Evolutionary conservation across 2,329 filamentous ascomycete genomes (phyloP).

Genomic region (Monosporascus cannonballus): DNA sequence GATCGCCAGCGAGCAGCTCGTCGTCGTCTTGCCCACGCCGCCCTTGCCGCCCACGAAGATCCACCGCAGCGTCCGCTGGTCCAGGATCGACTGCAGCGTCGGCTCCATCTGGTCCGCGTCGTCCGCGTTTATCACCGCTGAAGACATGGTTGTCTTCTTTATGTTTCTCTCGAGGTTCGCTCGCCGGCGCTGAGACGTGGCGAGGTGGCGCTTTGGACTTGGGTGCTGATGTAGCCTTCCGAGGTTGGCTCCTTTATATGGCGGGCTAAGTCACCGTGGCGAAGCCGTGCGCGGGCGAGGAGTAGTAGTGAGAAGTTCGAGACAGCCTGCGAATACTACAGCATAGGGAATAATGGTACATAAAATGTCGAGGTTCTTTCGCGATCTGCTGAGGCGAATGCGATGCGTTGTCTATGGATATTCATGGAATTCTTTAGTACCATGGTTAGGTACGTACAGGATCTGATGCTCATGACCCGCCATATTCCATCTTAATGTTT

Average conservation of each 20-base stretch:
- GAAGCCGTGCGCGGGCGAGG: no score
- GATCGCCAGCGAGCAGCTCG: slow-evolving; percentile 95
- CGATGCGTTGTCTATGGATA: not conserved
- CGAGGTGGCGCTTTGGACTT: no score
- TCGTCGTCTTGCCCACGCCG: slow-evolving; percentile 98
- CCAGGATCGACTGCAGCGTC: slow-evolving; percentile 86
- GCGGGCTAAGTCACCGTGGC: no score
- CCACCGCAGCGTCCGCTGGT: slow-evolving; percentile 94
- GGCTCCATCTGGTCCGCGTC: slow-evolving; percentile 76
- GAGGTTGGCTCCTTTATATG: no score
- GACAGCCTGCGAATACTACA: no score
- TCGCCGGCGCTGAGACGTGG: no score
- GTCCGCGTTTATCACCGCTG: slow-evolving; percentile 47
- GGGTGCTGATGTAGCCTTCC: no score
- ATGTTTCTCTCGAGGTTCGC: not conserved
- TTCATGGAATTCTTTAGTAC: not conserved
- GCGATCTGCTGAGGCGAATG: not conserved
- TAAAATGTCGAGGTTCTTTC: no score
- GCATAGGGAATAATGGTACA: no score
- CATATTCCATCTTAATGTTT: no score
- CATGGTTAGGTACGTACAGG: not conserved
- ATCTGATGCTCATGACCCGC: no score
- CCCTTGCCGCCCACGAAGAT: slow-evolving; percentile 99
- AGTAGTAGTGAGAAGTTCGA: no score
- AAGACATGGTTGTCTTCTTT: slow-evolving; percentile 25